Percentiles rank a stretch among this genome's conserved stretches.
Evolutionary conservation across 2,329 filamentous ascomycete genomes (phyloP).

Genomic region (Lasiodiplodia sp.): DNA sequence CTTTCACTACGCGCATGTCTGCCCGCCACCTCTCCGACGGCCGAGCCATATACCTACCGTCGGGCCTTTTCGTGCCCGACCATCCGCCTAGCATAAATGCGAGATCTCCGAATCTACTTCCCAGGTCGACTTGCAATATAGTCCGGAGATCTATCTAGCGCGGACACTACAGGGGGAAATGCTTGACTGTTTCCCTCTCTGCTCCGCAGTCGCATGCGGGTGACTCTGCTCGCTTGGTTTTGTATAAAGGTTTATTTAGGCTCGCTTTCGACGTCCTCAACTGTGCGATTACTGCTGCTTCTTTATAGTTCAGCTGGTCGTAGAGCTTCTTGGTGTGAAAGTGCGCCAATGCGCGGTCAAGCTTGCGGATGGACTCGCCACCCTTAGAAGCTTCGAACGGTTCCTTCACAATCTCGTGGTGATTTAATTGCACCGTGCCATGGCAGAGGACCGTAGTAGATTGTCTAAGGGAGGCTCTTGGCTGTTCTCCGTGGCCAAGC

Average conservation of each 20-base stretch:
- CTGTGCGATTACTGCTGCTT: neutral
- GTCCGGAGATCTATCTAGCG: neutral
- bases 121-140: too few species aligned
- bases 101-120: too few species aligned
- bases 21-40: too few species aligned
- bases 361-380: neutral
- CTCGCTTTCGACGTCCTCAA: neutral
- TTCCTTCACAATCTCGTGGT: neutral
- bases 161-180: neutral
- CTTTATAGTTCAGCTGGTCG: neutral
- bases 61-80: too few species aligned
- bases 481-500: neutral
- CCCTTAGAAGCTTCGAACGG: neutral
- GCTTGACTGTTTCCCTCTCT: neutral
- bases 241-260: neutral
- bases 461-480: neutral
- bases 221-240: neutral
- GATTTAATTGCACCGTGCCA: neutral
- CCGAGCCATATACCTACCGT: too few species aligned
- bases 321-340: slow-evolving; percentile 3
- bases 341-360: neutral
- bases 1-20: too few species aligned
- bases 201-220: neutral
- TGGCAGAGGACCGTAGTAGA: neutral
- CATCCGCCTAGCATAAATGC: too few species aligned